Evolutionary conservation across 768 basidiomycete genomes (phyloP).

Genomic region (Tylopilus subfusipes): DNA sequence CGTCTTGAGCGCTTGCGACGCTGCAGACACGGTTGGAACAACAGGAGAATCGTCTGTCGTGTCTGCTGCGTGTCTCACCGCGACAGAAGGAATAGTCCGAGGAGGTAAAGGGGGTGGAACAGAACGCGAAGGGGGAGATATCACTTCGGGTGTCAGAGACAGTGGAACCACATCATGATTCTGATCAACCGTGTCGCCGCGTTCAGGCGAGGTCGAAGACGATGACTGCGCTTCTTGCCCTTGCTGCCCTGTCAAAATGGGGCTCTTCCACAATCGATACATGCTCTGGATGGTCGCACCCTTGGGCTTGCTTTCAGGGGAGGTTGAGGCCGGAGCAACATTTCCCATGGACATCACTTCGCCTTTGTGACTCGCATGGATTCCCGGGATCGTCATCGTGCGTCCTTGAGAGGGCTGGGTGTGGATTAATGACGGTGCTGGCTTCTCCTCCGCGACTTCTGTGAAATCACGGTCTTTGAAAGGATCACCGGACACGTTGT

Average conservation of each 20-base stretch:
- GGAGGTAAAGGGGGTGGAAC: slow-evolving; percentile 41
- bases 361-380: slow-evolving; percentile 79
- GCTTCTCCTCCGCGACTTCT: slow-evolving; percentile 27
- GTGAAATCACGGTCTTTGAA: slow-evolving; percentile 33
- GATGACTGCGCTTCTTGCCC: slow-evolving; percentile 15
- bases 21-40: slow-evolving; percentile 31
- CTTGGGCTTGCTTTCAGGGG: slow-evolving; percentile 38
- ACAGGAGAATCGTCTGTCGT: slow-evolving; percentile 19
- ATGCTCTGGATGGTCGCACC: slow-evolving; percentile 62
- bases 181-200: slow-evolving; percentile 16
- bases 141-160: slow-evolving; percentile 23
- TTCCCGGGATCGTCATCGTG: slow-evolving; percentile 85
- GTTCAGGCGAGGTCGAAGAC: slow-evolving; percentile 6
- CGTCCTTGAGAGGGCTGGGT: slow-evolving; percentile 71
- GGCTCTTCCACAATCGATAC: slow-evolving; percentile 73
- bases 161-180: slow-evolving; percentile 32
- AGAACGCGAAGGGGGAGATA: slow-evolving; percentile 26
- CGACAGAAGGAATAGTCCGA: slow-evolving; percentile 34
- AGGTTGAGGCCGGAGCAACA: slow-evolving; percentile 47
- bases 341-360: slow-evolving; percentile 86
- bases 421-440: slow-evolving; percentile 52
- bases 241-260: slow-evolving; percentile 33
- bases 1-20: slow-evolving; percentile 54
- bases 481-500: slow-evolving; percentile 20
- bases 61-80: slow-evolving; percentile 30